Evolutionary conservation across 2,329 filamentous ascomycete species (phyloP), one percentile per base, ranked within the genome.

Genomic region (Penicillium capsulatum): DNA sequence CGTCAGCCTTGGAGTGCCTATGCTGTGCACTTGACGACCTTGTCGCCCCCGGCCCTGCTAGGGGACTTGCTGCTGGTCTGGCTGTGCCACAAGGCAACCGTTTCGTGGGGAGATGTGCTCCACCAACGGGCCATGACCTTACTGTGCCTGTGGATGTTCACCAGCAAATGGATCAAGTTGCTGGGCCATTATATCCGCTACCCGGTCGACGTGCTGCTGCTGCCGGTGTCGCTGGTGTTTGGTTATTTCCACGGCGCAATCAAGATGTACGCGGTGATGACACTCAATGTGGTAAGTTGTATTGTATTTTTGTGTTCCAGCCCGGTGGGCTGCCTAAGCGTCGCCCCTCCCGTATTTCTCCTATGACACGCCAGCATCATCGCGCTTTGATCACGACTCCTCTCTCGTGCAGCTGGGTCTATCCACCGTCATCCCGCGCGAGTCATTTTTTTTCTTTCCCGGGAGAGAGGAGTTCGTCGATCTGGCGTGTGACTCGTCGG

Each of bases 1-100:
- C 86, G 86, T 59, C 91, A 96, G 64, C 84, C 80, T 34, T 97
- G 90, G 89, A 94, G 84, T 67, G 86, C 87, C 9, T 97, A 96
- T 64, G 88, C 91, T 35, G 81, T 96, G 45, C 86, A 96, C 68
- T 73, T 95, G 60, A 92, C 91, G 17, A 97, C 91, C 11, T 83
- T 96, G 59, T 94, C 88, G 31, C 92, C 90, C 27, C 82, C 94
- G 58, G 87, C 90, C 19, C 81, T 95, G 47, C 64, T 84, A 33
- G 77, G 86, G 53, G 91, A 97, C 65, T 76, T 83, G 17, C 70
- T 87, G 26, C 74, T 92, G 35, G 73, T 91, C 46, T 77, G 74
- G 47, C 73, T 84, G 14, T 81, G 82, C 55, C 83, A 80, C 71
- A 78, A 79, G 67, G 84, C 81, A 33, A 86, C 83, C 1, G 73